Conservation (phyloP, 306 rosid species). For the Fagus sylvatica region DNA sequence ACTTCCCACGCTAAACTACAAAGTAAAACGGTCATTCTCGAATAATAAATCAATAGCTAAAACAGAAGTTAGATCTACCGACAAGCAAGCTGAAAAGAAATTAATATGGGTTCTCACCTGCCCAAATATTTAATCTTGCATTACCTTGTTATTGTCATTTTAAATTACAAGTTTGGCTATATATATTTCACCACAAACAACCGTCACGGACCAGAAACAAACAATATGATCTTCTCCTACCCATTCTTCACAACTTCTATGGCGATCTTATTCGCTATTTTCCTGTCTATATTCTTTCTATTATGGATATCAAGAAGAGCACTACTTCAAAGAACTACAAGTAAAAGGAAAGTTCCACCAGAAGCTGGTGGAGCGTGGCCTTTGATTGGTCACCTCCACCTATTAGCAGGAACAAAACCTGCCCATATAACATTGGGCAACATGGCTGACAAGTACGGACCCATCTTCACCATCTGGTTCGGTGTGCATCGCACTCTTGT, state of each 20-base stretch:
- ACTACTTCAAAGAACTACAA: neutral
- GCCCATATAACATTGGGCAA: neutral
- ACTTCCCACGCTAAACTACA: too few relatives aligned
- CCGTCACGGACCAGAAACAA: too few relatives aligned
- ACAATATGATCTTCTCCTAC: too few relatives aligned
- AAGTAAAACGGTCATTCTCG: too few relatives aligned
- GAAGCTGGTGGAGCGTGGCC: slow-evolving; percentile 19
- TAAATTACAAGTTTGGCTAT: too few relatives aligned
- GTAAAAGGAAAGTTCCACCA: neutral
- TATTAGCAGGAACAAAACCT: neutral
- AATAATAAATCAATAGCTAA: too few relatives aligned
- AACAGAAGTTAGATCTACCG: too few relatives aligned
- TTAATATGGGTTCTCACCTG: too few relatives aligned
- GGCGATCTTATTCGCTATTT: neutral
- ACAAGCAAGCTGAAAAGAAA: too few relatives aligned
- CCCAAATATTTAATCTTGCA: too few relatives aligned
- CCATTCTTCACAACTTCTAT: neutral
- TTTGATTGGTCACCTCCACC: slow-evolving; percentile 25
- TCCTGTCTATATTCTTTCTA: neutral
- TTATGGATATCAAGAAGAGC: neutral
- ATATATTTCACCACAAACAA: too few relatives aligned
- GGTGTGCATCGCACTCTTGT: neutral
- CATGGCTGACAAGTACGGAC: neutral
- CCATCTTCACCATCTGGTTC: neutral
- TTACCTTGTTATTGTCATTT: too few relatives aligned